A percentile compares a stretch with the other conserved stretches of the same genome.
These are phyloP conservation scores for Carpinus fangiana DNA, from an alignment of 306 rosid species.

Conservation along the genomic window DNA sequence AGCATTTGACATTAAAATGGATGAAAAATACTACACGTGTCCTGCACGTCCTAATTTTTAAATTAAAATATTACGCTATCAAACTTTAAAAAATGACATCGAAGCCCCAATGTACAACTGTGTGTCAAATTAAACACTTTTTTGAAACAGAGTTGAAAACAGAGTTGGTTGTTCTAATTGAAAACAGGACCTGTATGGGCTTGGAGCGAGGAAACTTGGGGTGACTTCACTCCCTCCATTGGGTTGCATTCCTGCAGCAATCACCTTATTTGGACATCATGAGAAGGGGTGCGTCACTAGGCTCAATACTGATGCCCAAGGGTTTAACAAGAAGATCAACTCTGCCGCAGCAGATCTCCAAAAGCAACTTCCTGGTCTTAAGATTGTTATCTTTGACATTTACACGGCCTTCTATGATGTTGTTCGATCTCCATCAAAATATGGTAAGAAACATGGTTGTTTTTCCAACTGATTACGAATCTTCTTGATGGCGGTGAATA, in stretches of 20 bases:
- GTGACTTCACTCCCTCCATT: slow-evolving; percentile 93
- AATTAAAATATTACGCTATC: no score
- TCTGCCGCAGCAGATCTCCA: slow-evolving; percentile 62
- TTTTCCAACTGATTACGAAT: neutral
- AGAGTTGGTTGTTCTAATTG: slow-evolving; percentile 17
- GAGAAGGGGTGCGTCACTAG: slow-evolving; percentile 68
- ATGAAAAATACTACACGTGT: no score
- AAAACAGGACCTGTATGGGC: slow-evolving; percentile 62
- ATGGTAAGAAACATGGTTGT: slow-evolving; percentile 42
- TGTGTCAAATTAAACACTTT: no score
- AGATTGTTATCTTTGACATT: slow-evolving; percentile 75
- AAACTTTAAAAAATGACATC: no score
- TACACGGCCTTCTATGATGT: slow-evolving; percentile 74
- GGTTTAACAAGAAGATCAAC: slow-evolving; percentile 70
- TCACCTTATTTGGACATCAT: slow-evolving; percentile 60
- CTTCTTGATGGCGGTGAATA: neutral
- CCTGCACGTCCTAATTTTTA: no score
- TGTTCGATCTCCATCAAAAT: slow-evolving; percentile 68
- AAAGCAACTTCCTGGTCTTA: slow-evolving; percentile 75
- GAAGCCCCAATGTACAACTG: no score
- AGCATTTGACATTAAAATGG: no score
- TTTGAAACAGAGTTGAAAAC: neutral
- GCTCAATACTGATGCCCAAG: slow-evolving; percentile 71
- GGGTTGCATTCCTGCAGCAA: slow-evolving; percentile 87
- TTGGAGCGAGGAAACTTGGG: slow-evolving; percentile 88